Base-by-base conservation (phyloP, 306 rosid species). In the Quercus rubra region DNA sequence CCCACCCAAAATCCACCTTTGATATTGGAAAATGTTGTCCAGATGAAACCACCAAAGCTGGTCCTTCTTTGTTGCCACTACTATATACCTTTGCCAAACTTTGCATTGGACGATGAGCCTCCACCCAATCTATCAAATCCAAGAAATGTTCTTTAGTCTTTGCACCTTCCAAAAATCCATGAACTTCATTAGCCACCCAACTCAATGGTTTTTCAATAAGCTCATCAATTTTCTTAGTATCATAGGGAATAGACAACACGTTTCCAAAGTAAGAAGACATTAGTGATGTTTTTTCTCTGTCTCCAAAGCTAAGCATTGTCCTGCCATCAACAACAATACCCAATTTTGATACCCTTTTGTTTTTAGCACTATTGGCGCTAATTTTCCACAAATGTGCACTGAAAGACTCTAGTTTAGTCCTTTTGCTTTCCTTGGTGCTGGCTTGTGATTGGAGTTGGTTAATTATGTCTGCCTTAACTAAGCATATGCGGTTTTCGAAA, bases 281-380 rank as follows among this genome's bases (percentile, higher is more conserved):
- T 76, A 62, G 20, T 18, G 38, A 15, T 41, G 55, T 70, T 5
- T 20, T 72, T 3, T 51, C 52, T 18, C 68, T 66, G 8, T 52
- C 75, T 17, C 17, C 78, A 8, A 81, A 72, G 5, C 55, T 61
- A 1, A 93, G 73, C 25, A 83, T 76, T 0, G 68, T 73, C 51
- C 94, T 88, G 64, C 97, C 96, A 66, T 93, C 96, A 17, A 91
- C 94, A 57, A 91, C 92, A 3, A 93, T 77, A 0, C 97, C 97
- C 94, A 93, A 82, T 72, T 84, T 91, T 5, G 84, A 84, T 3
- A 71, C 5, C 27, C 59, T 74, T 11, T 27, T 62, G 46, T 78
- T 78, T 56, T 62, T 79, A 30, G 5, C 80, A n/a, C 28, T 49
- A 35, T 33, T 57, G 20, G 97, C 96, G 11, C 91, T 81, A 79